Conservation (phyloP, 2,329 filamentous ascomycete species). For the Cylindrodendrum hubeiense region DNA sequence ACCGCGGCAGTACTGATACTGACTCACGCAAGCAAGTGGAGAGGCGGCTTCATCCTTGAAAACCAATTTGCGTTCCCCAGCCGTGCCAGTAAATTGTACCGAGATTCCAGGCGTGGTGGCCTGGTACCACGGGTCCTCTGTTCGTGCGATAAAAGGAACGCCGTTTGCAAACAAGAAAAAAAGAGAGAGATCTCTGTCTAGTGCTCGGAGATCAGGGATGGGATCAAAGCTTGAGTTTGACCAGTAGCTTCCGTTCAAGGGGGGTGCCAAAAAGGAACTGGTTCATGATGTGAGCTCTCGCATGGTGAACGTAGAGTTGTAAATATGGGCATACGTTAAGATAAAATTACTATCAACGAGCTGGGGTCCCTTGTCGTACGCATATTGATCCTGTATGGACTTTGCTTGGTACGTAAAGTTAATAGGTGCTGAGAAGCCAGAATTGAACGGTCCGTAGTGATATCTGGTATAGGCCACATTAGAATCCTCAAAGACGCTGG, state of each 20-base stretch:
- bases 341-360: neutral
- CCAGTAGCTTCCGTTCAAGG: neutral
- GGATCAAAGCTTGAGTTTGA: neutral
- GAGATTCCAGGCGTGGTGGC: neutral
- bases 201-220: neutral
- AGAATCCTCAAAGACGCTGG: neutral
- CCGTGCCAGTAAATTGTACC: neutral
- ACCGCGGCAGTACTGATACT: neutral
- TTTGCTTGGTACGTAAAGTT: neutral
- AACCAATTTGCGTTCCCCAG: neutral
- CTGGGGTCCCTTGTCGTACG: neutral
- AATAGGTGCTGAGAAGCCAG: neutral
- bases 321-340: neutral
- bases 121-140: neutral
- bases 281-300: too few species aligned
- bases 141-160: neutral
- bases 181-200: neutral
- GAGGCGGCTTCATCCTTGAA: slow-evolving; percentile 3
- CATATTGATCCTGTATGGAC: neutral
- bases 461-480: neutral
- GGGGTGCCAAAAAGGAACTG: neutral
- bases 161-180: neutral
- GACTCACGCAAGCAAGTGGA: neutral
- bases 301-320: too few species aligned
- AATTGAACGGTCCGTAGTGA: neutral